Base-by-base conservation (phyloP, 345 rosid species). In the Barbarea vulgaris region DNA sequence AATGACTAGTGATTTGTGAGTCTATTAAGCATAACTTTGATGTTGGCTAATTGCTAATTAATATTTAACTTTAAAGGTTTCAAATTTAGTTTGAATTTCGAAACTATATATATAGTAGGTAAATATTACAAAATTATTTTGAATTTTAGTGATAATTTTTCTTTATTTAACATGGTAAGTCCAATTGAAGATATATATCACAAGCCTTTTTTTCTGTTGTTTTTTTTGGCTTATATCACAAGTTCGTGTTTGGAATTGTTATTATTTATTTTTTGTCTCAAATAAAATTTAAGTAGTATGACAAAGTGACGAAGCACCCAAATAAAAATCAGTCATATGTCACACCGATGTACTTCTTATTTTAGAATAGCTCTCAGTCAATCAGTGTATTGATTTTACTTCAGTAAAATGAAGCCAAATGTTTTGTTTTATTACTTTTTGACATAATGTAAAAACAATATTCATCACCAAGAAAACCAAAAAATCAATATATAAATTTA, bases 281-380 rank as follows among this genome's bases (percentile, higher is more conserved):
- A 62, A 36, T 21, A 61, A 61, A 71, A n/a, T 14, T 14, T 48
- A 52, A 52, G 51, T 27, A 63, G 41, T 52, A 51, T 62, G 69
- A 62, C 69, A 34, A 61, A 36, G 25, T 61, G 69, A 52, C 22
- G 52, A 61, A 61, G 41, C 69, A 61, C 31, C 31, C 8, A 51
- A 70, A 46, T 15, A 46, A 48, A 34, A n/a, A 60, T 24, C 37
- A 48, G 36, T 18, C 67, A 71, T 60, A 33, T 44, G 74, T n/a
- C 56, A 19, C 33, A 57, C 22, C 42, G 44, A 44, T 69, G 58
- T 33, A 46, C 14, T 18, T 39, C 14, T 70, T 24, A 47, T 34
- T 33, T 13, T 39, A 52, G 58, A n/a, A 71, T 50, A 60, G 19
- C 59, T 34, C 60, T 34, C 68, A 36, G 12, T 9, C 67, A 34